Evolutionary conservation across 441 rosid species (phyloP), one percentile per base, ranked within the genome.

Genomic region (Pelargonium myrrhifolium): DNA sequence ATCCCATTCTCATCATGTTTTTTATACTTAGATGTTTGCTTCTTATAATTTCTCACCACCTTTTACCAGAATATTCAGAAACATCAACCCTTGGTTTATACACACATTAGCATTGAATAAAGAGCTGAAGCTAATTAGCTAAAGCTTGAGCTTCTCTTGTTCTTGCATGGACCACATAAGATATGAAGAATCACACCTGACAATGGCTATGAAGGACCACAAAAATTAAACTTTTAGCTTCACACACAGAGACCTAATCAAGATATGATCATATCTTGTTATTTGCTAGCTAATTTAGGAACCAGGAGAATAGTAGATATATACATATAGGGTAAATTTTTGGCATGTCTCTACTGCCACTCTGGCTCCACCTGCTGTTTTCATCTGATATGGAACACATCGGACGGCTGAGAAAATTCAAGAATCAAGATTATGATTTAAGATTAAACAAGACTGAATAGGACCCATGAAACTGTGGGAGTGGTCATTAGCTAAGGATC

Each of bases 161-260:
- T 28, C 31, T 28, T 28, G 31, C 31, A 28, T 47, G 53, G 53
- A 47, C 53, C 53, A 47, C 53, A 11, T 47, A 12, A 47, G 53
- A 47, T 47, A 47, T 12, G 4, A 47, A 28, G 31, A 28, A 28
- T 28, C 31, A 28, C 31, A 28, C 31, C 12, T 47, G 53, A 47
- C 53, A 47, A 47, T 47, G 53, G 53, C 53, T 11, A 47, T 47
- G 53, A 14, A 47, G 53, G 53, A 47, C 53, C 53, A 47, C 53
- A 11, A 12, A 47, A 47, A 9, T 9, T 11, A 47, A n/a, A 47
- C 31, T 28, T 28, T 28, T 28, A 28, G 31, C 31, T 28, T 28
- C 31, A 28, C 31, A 3, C 31, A 28, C 31, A 28, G 31, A 28
- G 31, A 12, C 53, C 17, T 47, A 47, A 47, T 47, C 53, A 47